Conservation (phyloP, 2,329 filamentous ascomycete genomes). For the Hypoxylon sp. region DNA sequence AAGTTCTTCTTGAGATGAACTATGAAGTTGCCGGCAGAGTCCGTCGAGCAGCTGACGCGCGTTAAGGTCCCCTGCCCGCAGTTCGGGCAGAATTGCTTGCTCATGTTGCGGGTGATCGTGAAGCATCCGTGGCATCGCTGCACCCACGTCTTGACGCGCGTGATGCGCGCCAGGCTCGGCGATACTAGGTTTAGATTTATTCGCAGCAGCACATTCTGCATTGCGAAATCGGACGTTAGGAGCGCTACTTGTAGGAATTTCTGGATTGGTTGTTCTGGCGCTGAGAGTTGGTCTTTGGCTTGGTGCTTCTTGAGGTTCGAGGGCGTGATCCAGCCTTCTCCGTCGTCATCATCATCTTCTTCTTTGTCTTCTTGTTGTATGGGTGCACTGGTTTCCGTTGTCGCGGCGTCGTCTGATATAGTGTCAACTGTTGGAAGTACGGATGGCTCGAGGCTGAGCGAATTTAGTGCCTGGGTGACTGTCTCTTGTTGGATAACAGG, state of each 20-base stretch:
- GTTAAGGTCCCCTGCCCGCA: slow-evolving; percentile 92
- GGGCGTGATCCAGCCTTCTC: slow-evolving; percentile 93
- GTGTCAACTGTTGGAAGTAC: slow-evolving; percentile 40
- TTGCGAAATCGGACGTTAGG: slow-evolving; percentile 94
- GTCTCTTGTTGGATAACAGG: slow-evolving; percentile 45
- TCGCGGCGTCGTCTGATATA: slow-evolving; percentile 26
- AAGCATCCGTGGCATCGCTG: slow-evolving; percentile 97
- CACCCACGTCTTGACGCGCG: slow-evolving; percentile 88
- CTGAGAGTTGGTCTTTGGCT: slow-evolving; percentile 71
- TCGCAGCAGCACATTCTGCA: slow-evolving; percentile 96
- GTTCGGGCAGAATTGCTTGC: slow-evolving; percentile 90
- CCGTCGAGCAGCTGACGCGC: slow-evolving; percentile 87
- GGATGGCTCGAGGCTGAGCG: slow-evolving; percentile 48
- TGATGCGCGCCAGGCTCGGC: slow-evolving; percentile 82
- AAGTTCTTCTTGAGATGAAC: slow-evolving; percentile 94
- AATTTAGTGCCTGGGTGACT: slow-evolving; percentile 47
- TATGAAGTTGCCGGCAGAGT: slow-evolving; percentile 83
- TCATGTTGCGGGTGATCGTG: slow-evolving; percentile 84
- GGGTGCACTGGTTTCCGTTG: slow-evolving; percentile 26
- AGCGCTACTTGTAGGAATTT: slow-evolving; percentile 87
- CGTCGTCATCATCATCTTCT: slow-evolving; percentile 64
- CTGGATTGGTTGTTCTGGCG: slow-evolving; percentile 66
- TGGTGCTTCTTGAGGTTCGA: slow-evolving; percentile 91
- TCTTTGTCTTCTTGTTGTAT: slow-evolving; percentile 51
- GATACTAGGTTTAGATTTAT: slow-evolving; percentile 95